Evolutionary conservation across 768 basidiomycete genomes (phyloP), one percentile per base, ranked within the genome.

Genomic region (Boletus edulis): DNA sequence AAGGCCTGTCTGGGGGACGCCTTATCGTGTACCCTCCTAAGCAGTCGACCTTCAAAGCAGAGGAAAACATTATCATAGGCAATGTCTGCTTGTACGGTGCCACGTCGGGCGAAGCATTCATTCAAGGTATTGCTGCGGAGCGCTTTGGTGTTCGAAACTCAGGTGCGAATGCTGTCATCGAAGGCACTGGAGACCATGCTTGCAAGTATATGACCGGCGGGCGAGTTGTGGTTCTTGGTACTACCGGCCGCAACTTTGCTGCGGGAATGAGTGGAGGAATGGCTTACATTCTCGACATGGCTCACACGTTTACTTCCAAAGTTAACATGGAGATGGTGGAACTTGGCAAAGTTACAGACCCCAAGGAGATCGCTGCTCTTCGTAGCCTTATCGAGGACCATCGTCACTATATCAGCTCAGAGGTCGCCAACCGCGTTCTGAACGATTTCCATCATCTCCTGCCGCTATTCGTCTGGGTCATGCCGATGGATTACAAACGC

Each of bases 141-240:
- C 93, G 97, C 44, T 99, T 98, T 72, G 94, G 91, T 42, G 96
- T 98, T 46, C 81, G 97, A 60, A 99, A 99, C 75, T 98, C 95
- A 31, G 97, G 97, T 55, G 96, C 93, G 12, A 88, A 88, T 57
- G 91, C 94, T 29, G 97, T 99, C 38, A 91, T 98, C 18, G 97
- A 99, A 70, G 97, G 96, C 18, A 90, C 86, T 44, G 97, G 97
- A 56, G 96, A 98, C 66, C 95, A 97, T 72, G 94, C 87, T 27
- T 96, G 94, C 72, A 94, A 96, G 73, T 99, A 99, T 73, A 98
- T 98, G 96, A 98, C 96, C 13, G 97, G 97, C 47, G 97, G 97
- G 50, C 85, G 96, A 35, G 87, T 98, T 53, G 93, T 98, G 52
- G 85, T 99, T 52, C 87, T 99, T 22, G 97, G 97, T 48, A 82